Evolutionary conservation across 2,329 filamentous ascomycete genomes (phyloP), one percentile per base, ranked within the genome.

Genomic region (Calonectria honghensis): DNA sequence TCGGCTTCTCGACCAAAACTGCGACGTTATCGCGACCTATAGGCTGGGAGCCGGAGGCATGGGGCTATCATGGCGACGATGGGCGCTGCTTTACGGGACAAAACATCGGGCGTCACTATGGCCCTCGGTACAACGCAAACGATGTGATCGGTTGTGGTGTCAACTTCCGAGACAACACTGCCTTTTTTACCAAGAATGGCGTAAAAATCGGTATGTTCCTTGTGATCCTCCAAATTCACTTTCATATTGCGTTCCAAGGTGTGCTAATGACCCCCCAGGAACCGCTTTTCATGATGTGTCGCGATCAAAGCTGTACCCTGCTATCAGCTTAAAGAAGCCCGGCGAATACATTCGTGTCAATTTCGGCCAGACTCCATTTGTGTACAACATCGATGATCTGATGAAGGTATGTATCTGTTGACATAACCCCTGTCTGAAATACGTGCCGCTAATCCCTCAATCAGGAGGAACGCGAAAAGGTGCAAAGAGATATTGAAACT

Each of bases 371-470:
- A 91, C 90, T 68, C 94, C 94, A 4, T 98, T 98, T 84, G 90
- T 95, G 57, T 99, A 94, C 85, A 95, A 98, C 83, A 98, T 99
- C 79, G 95, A 98, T 84, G 91, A 91, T 74, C 91, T 97, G 89
- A 93, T 98, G 87, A 90, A 90, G 88, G 94, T 94, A 89, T 81
- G 90, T 80, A 27, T 48, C 72, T 45, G 50, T 39, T 14, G 65
- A 54, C 48, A 57, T 20, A 54, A 32, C 37, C 32, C 24, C 57
- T 41, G 11, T 63, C 37, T 37, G 2, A 45, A 6, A 9, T 59
- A 37, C 32, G 45, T 48, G 32, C 68, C 59, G 64, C 76, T 81
- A 69, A 81, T 45, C 16, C 31, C 37, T 59, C 29, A 31, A 74
- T 75, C 81, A 94, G 91, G 87, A 88, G 78, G 93, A 95, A 83